These are phyloP conservation scores for Botrytis aclada DNA, from an alignment of 2,329 filamentous ascomycete genomes.

Conservation along the genomic window DNA sequence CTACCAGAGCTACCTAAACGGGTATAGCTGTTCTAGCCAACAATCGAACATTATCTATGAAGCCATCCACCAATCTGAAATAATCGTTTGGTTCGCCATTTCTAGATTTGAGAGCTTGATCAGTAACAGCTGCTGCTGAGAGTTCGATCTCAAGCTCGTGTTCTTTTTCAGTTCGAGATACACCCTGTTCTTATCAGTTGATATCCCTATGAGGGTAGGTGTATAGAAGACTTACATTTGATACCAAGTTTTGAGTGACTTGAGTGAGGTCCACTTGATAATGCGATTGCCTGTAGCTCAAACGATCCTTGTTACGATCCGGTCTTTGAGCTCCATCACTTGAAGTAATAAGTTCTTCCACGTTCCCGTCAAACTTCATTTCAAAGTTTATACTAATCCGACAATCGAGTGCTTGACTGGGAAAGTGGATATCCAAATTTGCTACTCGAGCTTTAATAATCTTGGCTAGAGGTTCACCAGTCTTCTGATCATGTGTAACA, in stretches of 20 bases:
- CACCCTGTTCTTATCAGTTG: constrained; percentile 25
- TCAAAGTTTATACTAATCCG: constrained; percentile 93
- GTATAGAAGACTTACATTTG: constrained; percentile 35
- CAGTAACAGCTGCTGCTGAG: constrained; percentile 57
- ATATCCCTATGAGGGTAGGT: neutral
- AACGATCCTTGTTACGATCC: constrained; percentile 80
- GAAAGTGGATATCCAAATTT: constrained; percentile 84
- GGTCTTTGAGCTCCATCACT: constrained; percentile 42
- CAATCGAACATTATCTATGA: constrained; percentile 62
- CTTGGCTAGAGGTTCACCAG: constrained; percentile 66
- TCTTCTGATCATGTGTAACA: constrained; percentile 74
- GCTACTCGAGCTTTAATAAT: constrained; percentile 90
- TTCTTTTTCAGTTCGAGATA: constrained; percentile 52
- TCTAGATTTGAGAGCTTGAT: constrained; percentile 60
- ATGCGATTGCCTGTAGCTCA: constrained; percentile 84
- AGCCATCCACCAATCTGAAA: constrained; percentile 65
- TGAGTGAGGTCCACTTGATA: constrained; percentile 94
- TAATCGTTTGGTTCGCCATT: constrained; percentile 55
- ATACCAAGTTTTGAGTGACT: constrained; percentile 72
- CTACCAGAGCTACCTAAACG: neutral
- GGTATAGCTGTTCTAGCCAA: constrained; percentile 24
- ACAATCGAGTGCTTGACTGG: constrained; percentile 76
- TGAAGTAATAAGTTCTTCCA: constrained; percentile 50
- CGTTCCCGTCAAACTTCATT: constrained; percentile 74
- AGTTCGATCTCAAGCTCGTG: constrained; percentile 82